A percentile compares a stretch with the other conserved stretches of the same genome.
These are phyloP conservation scores for Scutellaria barbata DNA, from an alignment of 257 asterid genomes.

Conservation along the genomic window DNA sequence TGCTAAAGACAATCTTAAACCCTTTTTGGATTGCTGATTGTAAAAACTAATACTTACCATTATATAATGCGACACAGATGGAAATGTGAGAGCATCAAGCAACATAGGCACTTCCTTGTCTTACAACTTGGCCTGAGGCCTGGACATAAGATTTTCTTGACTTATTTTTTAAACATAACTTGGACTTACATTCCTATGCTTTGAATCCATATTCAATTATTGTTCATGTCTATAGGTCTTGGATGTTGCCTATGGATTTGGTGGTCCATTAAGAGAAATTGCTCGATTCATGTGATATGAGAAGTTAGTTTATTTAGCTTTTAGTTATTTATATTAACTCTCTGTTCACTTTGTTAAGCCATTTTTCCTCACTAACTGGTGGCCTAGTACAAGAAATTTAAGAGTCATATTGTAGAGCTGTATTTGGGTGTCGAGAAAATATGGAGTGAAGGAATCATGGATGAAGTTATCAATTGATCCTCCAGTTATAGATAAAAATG, in stretches of 20 bases:
- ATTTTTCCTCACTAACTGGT: background rate
- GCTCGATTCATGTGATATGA: constrained; percentile 79
- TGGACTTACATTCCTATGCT: constrained; percentile 17
- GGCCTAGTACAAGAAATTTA: background rate
- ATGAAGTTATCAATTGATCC: too few relatives aligned
- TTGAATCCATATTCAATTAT: constrained; percentile 26
- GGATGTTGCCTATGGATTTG: constrained; percentile 99
- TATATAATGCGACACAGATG: constrained; percentile 53
- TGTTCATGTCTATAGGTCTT: constrained; percentile 63
- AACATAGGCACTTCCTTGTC: constrained; percentile 96
- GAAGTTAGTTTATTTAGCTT: constrained; percentile 19
- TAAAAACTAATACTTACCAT: constrained; percentile 4
- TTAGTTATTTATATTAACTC: constrained; percentile 4
- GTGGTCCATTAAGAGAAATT: constrained; percentile 96
- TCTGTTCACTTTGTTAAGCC: background rate
- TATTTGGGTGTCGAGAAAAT: too few relatives aligned
- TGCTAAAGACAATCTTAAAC: background rate
- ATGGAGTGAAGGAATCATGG: too few relatives aligned
- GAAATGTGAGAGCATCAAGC: constrained; percentile 94
- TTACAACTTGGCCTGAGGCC: constrained; percentile 83
- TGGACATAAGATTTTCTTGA: constrained; percentile 73
- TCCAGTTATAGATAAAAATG: too few relatives aligned
- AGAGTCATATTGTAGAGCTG: too few relatives aligned
- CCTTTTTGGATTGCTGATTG: background rate
- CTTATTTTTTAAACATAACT: constrained; percentile 14